phyloP scores from a whole-genome alignment of 495 filamentous ascomycete species.

The Aspergillus heteromorphus region DNA sequence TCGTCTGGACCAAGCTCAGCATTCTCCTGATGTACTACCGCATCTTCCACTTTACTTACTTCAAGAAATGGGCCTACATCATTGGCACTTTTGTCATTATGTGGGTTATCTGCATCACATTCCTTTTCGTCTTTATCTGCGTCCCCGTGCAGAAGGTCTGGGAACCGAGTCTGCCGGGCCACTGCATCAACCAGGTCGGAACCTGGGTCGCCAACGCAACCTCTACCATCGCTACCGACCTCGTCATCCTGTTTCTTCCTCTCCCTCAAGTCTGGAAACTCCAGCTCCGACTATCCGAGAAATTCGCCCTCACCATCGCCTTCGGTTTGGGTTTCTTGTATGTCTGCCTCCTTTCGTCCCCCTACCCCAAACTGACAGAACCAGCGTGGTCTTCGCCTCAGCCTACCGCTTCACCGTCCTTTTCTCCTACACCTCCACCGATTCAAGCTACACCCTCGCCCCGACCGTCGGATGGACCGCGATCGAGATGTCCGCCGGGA shows the following conservation, averaged over 20 bases:
- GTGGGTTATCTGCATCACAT: slow-evolving; percentile 39
- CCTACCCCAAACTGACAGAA: not conserved
- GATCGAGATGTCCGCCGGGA: slow-evolving; percentile 42
- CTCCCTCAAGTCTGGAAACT: slow-evolving; percentile 37
- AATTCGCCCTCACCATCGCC: slow-evolving; percentile 14
- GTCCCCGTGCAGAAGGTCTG: slow-evolving; percentile 37
- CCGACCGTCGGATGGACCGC: slow-evolving; percentile 38
- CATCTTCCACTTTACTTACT: slow-evolving; percentile 34
- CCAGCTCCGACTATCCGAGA: slow-evolving; percentile 24
- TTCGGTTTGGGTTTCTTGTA: slow-evolving; percentile 30
- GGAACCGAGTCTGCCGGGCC: slow-evolving; percentile 26
- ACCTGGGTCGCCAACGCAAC: slow-evolving; percentile 44
- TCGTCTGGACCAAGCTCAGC: slow-evolving; percentile 36
- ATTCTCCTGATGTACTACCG: slow-evolving; percentile 43
- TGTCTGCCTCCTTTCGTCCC: too few relatives aligned
- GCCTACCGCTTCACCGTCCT: slow-evolving; percentile 31
- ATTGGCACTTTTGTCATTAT: slow-evolving; percentile 32
- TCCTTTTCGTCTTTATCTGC: slow-evolving; percentile 43
- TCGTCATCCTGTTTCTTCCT: slow-evolving; percentile 42
- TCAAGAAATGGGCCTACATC: slow-evolving; percentile 31
- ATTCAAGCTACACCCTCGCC: slow-evolving; percentile 37
- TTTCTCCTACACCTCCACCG: slow-evolving; percentile 26
- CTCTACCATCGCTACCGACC: slow-evolving; percentile 42
- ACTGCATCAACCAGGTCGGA: slow-evolving; percentile 39
- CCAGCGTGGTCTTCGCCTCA: slow-evolving; percentile 34